Conservation (phyloP, 768 basidiomycete species). For the Rhodotorula graminis region DNA sequence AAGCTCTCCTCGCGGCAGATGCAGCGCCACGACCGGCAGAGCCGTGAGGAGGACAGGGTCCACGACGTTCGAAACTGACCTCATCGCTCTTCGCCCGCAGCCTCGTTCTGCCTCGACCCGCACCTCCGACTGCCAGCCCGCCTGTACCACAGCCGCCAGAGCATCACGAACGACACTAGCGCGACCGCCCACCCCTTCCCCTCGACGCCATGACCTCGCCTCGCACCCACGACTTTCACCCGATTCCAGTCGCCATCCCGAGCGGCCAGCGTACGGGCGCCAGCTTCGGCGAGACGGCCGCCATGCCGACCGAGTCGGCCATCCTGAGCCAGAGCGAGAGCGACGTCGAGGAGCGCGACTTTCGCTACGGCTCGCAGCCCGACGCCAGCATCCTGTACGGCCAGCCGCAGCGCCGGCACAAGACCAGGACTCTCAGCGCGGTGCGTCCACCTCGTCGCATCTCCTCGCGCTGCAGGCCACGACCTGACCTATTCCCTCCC, state of each 20-base stretch:
- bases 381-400: constrained; percentile 36
- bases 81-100: no score
- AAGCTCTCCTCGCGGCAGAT: no score
- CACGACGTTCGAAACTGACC: no score
- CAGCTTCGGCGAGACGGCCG: neutral
- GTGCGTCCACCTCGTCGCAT: neutral
- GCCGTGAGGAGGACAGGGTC: no score
- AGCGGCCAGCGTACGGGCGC: neutral
- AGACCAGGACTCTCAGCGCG: constrained; percentile 27
- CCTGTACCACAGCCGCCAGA: no score
- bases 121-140: no score
- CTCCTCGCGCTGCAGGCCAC: neutral
- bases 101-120: no score
- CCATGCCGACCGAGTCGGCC: neutral
- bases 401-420: constrained; percentile 26
- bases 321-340: constrained; percentile 24
- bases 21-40: no score
- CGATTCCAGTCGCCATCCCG: neutral
- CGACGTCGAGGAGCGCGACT: constrained; percentile 18
- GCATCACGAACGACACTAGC: no score
- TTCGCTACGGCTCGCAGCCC: constrained; percentile 16
- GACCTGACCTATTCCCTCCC: neutral
- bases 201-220: neutral
- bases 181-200: no score
- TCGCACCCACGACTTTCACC: neutral